Conservation (phyloP, 352 stramenopile genomes). For the Aphanomyces stellatus region DNA sequence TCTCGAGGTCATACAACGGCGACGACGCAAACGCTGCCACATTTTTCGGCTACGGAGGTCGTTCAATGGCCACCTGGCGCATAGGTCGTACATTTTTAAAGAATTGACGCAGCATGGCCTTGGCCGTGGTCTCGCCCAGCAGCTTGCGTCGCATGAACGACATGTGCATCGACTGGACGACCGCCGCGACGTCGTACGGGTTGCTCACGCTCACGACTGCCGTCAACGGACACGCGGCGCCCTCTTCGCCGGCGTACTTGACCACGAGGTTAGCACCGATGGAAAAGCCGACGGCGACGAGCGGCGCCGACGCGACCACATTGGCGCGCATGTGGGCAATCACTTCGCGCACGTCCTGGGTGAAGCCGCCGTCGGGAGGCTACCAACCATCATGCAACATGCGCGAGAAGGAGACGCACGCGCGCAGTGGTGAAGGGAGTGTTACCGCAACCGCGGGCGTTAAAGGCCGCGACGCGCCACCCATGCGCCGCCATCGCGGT, state of each 20-base stretch:
- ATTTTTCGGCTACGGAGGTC: slow-evolving; percentile 34
- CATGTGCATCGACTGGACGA: slow-evolving; percentile 29
- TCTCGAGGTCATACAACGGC: slow-evolving; percentile 35
- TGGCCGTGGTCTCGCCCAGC: slow-evolving; percentile 40
- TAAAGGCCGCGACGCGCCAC: slow-evolving; percentile 67
- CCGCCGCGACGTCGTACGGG: slow-evolving; percentile 45
- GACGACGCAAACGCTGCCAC: slow-evolving; percentile 41
- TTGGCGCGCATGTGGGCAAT: slow-evolving; percentile 27
- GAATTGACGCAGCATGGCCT: slow-evolving; percentile 41
- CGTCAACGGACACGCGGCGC: slow-evolving; percentile 27
- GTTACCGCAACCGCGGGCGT: slow-evolving; percentile 51
- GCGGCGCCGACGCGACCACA: slow-evolving; percentile 33
- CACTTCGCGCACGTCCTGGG: slow-evolving; percentile 49
- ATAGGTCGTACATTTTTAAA: slow-evolving; percentile 24
- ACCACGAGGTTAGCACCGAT: slow-evolving; percentile 64
- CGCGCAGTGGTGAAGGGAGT: slow-evolving; percentile 46
- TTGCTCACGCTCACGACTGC: slow-evolving; percentile 56
- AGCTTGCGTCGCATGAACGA: slow-evolving; percentile 45
- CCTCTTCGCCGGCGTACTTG: slow-evolving; percentile 61
- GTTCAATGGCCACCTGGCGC: neutral
- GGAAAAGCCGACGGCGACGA: slow-evolving; percentile 48
- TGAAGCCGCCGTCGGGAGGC: slow-evolving; percentile 61
- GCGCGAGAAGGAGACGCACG: neutral
- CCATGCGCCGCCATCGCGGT: slow-evolving; percentile 27
- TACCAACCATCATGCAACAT: neutral